A percentile compares a stretch with the other conserved stretches of the same genome.
These are phyloP conservation scores for Backusella mclennaniae DNA, from an alignment of 192 early-diverging fungal species.

Conservation along the genomic window DNA sequence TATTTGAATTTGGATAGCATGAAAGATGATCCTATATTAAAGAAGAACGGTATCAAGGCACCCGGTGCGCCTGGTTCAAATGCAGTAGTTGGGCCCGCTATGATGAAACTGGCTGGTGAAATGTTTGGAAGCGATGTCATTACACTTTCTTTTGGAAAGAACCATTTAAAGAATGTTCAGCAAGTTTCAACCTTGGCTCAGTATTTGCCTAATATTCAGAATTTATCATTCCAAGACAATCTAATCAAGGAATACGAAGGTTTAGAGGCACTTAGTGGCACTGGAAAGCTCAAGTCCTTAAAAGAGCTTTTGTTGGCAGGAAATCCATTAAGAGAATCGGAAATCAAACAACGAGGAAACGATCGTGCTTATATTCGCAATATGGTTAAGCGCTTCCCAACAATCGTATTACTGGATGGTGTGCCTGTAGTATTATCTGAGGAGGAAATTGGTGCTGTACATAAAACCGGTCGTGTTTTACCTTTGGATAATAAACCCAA, in stretches of 20 bases:
- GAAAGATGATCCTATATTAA: conserved; percentile 27
- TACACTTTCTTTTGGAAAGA: conserved; percentile 42
- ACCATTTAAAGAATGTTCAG: conserved; percentile 35
- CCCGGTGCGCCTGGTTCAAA: conserved; percentile 19
- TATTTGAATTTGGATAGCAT: conserved; percentile 34
- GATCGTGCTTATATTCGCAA: conserved; percentile 23
- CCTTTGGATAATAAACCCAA: conserved; percentile 11
- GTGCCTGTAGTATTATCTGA: conserved; percentile 5
- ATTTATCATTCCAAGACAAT: conserved; percentile 46
- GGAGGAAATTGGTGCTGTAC: conserved; percentile 1
- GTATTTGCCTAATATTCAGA: conserved; percentile 43
- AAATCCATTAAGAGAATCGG: conserved; percentile 38
- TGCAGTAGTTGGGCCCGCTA: conserved; percentile 25
- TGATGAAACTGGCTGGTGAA: conserved; percentile 36
- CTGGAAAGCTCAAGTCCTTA: conserved; percentile 35
- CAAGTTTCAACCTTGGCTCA: conserved; percentile 36
- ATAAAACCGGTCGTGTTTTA: conserved; percentile 18
- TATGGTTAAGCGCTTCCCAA: conserved; percentile 38
- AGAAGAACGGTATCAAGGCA: conserved; percentile 19
- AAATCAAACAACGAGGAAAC: conserved; percentile 38
- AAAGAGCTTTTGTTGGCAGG: conserved; percentile 41
- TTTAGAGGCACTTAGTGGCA: conserved; percentile 37
- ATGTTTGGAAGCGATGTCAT: conserved; percentile 29
- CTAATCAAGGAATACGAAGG: conserved; percentile 33
- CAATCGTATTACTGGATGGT: conserved; percentile 39